phyloP scores from a whole-genome alignment of 306 rosid species.

The Rosa multiflora region DNA sequence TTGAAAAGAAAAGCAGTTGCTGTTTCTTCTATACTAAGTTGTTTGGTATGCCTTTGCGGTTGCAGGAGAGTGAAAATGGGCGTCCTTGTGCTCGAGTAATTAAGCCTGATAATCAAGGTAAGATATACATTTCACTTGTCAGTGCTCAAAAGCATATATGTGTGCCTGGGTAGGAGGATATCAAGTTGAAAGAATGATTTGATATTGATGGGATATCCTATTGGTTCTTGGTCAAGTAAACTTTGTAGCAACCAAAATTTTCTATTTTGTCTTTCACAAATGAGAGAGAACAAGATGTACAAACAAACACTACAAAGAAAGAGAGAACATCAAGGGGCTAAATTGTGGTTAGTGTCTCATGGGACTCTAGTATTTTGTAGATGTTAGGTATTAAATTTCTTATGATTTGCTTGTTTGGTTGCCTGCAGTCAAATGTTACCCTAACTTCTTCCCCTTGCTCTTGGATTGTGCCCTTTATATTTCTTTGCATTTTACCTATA shows the following conservation, averaged over 20 bases:
- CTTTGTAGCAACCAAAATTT: background rate
- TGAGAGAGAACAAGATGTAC: background rate
- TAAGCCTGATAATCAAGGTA: conserved; percentile 53
- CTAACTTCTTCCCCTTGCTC: too few relatives aligned
- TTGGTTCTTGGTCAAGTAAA: background rate
- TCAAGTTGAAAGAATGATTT: background rate
- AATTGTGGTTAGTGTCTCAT: too few relatives aligned
- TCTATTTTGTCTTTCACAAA: background rate
- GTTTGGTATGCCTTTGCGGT: conserved; percentile 31
- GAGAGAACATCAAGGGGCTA: background rate
- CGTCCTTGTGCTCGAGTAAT: conserved; percentile 50
- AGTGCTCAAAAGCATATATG: background rate
- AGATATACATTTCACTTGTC: background rate
- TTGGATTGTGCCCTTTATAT: too few relatives aligned
- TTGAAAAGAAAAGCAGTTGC: background rate
- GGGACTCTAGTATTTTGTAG: too few relatives aligned
- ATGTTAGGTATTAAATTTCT: too few relatives aligned
- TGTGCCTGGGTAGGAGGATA: background rate
- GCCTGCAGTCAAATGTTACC: too few relatives aligned
- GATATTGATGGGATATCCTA: background rate
- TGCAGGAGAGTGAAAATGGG: conserved; percentile 41
- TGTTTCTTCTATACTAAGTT: conserved; percentile 20
- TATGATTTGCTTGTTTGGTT: too few relatives aligned
- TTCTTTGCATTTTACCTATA: background rate
- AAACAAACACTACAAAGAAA: background rate